Evolutionary conservation across 345 rosid genomes (phyloP).

Genomic region (Eucalyptus victrix): DNA sequence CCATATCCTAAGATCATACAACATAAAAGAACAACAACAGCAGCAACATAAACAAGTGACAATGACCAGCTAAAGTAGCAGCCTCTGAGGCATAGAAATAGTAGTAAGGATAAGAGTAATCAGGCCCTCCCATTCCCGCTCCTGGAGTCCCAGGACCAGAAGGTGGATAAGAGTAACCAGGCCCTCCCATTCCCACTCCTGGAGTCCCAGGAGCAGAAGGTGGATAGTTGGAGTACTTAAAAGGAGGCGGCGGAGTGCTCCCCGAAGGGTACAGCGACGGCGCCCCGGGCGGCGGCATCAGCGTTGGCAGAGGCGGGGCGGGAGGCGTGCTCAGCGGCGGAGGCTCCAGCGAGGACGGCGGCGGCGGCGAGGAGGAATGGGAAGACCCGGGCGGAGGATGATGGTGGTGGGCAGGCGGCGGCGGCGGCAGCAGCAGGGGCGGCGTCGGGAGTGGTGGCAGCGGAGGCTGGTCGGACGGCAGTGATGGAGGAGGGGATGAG

Average conservation of each 20-base stretch:
- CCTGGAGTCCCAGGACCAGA: background rate
- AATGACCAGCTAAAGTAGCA: background rate
- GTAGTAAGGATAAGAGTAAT: conserved; percentile 46
- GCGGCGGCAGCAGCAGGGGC: background rate
- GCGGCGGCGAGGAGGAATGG: conserved; percentile 8
- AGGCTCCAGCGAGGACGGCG: background rate
- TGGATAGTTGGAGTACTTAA: conserved; percentile 2
- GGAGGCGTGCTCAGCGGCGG: background rate
- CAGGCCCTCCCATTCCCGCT: background rate
- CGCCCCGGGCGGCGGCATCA: background rate
- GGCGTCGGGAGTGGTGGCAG: conserved; percentile 1
- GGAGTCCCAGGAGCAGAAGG: background rate
- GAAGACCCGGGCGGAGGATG: conserved; percentile 3
- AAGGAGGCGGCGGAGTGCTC: conserved; percentile 36
- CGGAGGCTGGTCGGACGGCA: background rate
- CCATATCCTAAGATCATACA: background rate
- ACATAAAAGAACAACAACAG: background rate
- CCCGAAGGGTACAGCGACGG: background rate
- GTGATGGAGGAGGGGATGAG: conserved; percentile 1
- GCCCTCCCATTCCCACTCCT: background rate
- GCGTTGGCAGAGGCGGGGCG: background rate
- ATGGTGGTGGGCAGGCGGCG: conserved; percentile 4
- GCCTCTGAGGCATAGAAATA: conserved; percentile 35
- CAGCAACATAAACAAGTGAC: background rate
- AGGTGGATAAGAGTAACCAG: background rate